Conservation (phyloP, 495 filamentous ascomycete genomes). For the Lineolata rhizophorae region DNA sequence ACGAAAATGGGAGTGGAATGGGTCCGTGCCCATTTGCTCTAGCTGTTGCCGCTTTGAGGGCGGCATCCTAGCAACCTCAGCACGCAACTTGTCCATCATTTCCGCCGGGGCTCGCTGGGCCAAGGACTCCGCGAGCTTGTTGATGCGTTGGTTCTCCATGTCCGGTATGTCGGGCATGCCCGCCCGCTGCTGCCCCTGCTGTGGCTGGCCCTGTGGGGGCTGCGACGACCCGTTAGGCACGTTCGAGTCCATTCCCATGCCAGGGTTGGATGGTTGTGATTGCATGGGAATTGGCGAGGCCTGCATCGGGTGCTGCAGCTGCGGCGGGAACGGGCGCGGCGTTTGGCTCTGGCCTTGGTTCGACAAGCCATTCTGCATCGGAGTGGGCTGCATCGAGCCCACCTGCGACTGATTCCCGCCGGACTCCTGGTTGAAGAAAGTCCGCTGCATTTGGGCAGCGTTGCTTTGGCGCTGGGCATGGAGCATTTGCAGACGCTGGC, state of each 20-base stretch:
- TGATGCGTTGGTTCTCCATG: not conserved
- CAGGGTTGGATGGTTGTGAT: not conserved
- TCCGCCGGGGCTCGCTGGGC: not conserved
- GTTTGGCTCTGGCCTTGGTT: slow-evolving; percentile 18
- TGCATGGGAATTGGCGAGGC: slow-evolving; percentile 23
- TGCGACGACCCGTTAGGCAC: not conserved
- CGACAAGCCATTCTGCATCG: not conserved
- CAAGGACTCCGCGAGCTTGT: not conserved
- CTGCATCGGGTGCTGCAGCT: slow-evolving; percentile 31
- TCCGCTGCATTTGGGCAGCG: not conserved
- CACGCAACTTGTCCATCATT: not conserved
- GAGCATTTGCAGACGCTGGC: not conserved
- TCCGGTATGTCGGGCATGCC: not conserved
- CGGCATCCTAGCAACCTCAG: no score
- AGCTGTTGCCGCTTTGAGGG: slow-evolving; percentile 1
- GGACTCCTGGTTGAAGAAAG: no score
- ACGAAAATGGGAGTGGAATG: not conserved
- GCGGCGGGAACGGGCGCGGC: slow-evolving; percentile 24
- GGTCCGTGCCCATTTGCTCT: no score
- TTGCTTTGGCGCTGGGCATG: not conserved
- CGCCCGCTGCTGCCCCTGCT: not conserved
- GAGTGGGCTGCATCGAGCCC: not conserved
- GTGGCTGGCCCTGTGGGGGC: not conserved
- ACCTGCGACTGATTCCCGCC: no score
- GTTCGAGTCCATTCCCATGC: not conserved